Evolutionary conservation across 495 filamentous ascomycete species (phyloP).

Genomic region (Thermothielavioides terrestris): DNA sequence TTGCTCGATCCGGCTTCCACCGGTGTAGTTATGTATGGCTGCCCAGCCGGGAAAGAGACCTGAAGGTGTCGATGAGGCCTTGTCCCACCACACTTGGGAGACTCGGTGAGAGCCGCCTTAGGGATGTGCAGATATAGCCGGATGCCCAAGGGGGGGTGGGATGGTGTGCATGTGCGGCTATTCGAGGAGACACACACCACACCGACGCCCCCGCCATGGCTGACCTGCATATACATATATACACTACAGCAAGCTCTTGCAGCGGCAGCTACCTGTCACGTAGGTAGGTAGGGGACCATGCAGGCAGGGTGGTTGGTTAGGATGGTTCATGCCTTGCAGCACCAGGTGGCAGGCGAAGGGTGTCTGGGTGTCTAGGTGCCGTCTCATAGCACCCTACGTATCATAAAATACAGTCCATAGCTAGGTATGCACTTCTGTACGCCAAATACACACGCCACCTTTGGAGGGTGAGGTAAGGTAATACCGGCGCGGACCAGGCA

Average conservation of each 20-base stretch:
- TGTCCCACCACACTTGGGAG: conserved; percentile 5
- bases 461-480: background rate
- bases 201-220: background rate
- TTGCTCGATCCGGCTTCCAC: background rate
- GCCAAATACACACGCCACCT: background rate
- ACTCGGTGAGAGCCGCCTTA: background rate
- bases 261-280: background rate
- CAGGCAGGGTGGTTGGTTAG: background rate
- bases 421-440: background rate
- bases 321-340: too few relatives aligned
- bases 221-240: background rate
- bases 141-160: background rate
- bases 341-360: background rate
- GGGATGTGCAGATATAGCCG: background rate
- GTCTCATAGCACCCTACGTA: too few relatives aligned
- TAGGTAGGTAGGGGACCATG: background rate
- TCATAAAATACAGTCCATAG: background rate
- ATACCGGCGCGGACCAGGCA: too few relatives aligned
- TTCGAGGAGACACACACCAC: background rate
- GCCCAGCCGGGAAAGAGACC: background rate
- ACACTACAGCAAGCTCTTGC: conserved; percentile 1
- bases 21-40: conserved; percentile 3
- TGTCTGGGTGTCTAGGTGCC: too few relatives aligned
- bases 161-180: conserved; percentile 3
- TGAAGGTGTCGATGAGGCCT: background rate